These are phyloP conservation scores for Trametes versicolor DNA, from an alignment of 1,284 basidiomycete species.

Conservation along the genomic window DNA sequence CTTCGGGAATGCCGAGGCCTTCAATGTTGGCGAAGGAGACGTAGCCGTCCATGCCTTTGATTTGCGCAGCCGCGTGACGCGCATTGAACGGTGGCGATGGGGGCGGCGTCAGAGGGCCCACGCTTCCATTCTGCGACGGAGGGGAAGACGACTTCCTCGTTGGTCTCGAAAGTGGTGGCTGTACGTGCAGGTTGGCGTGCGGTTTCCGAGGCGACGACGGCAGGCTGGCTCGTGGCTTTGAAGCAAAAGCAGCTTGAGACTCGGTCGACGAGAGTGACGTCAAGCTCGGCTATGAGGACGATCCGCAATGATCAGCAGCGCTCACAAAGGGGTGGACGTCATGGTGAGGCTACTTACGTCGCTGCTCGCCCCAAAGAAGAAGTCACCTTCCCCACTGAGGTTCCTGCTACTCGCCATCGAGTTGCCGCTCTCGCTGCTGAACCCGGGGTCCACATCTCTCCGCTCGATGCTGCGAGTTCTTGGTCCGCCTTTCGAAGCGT, in stretches of 20 bases:
- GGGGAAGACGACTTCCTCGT: constrained; percentile 29
- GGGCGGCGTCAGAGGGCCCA: constrained; percentile 42
- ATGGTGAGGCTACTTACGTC: constrained; percentile 38
- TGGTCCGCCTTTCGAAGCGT: constrained; percentile 43
- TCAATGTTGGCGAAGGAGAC: constrained; percentile 74
- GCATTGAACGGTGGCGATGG: constrained; percentile 64
- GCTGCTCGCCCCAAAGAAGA: constrained; percentile 41
- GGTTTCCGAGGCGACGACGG: constrained; percentile 29
- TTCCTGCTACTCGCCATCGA: constrained; percentile 47
- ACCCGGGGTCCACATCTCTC: constrained; percentile 35
- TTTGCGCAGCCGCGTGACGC: constrained; percentile 64
- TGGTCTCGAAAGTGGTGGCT: constrained; percentile 31
- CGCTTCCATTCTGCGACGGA: constrained; percentile 25
- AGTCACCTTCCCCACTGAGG: constrained; percentile 44
- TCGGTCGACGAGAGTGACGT: constrained; percentile 38
- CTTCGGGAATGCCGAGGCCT: constrained; percentile 72
- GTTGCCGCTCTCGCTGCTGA: constrained; percentile 41
- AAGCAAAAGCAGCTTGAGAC: constrained; percentile 21
- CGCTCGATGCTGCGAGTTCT: constrained; percentile 38
- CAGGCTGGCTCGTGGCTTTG: constrained; percentile 25
- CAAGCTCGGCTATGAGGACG: constrained; percentile 36
- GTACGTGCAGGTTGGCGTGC: constrained; percentile 27
- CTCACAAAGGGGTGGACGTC: constrained; percentile 14
- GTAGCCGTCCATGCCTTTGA: constrained; percentile 68
- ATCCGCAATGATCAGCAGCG: constrained; percentile 27